Evolutionary conservation across 768 basidiomycete genomes (phyloP).

Genomic region (Agaricus blazei): DNA sequence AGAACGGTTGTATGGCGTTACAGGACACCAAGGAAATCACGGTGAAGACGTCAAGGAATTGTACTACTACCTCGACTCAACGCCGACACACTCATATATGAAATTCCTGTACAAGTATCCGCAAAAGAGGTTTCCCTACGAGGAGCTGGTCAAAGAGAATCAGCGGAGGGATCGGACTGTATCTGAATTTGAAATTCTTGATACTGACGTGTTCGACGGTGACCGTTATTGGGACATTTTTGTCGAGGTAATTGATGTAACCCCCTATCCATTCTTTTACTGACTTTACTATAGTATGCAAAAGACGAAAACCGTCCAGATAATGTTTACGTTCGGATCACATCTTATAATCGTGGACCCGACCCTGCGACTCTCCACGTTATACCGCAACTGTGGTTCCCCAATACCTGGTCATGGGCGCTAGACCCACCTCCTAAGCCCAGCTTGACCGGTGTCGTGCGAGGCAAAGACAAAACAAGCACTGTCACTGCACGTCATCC

Average conservation of each 20-base stretch:
- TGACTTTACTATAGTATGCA: conserved; percentile 63
- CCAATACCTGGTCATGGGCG: conserved; percentile 98
- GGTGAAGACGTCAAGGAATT: conserved; percentile 99
- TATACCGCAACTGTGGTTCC: conserved; percentile 94
- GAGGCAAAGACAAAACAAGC: conserved; percentile 44
- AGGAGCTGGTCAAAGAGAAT: conserved; percentile 86
- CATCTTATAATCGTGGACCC: conserved; percentile 93
- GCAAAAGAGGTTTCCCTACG: conserved; percentile 88
- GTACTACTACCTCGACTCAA: conserved; percentile 98
- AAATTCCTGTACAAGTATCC: conserved; percentile 99
- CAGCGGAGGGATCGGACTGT: conserved; percentile 79
- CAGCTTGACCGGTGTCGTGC: conserved; percentile 47
- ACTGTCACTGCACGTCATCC: conserved; percentile 72
- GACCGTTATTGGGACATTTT: conserved; percentile 99
- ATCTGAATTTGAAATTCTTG: conserved; percentile 88
- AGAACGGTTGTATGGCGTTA: conserved; percentile 94
- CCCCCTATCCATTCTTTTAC: neutral
- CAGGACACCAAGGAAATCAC: conserved; percentile 97
- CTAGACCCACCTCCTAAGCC: conserved; percentile 63
- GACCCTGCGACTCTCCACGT: conserved; percentile 92
- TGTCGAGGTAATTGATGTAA: conserved; percentile 66
- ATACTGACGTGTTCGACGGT: conserved; percentile 87
- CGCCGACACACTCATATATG: conserved; percentile 99
- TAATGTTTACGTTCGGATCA: conserved; percentile 88
- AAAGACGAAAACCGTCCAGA: conserved; percentile 93